Percentiles rank a stretch among this genome's conserved stretches.
Conservation (phyloP, 2,329 filamentous ascomycete genomes). For the Clathrospora elynae region DNA sequence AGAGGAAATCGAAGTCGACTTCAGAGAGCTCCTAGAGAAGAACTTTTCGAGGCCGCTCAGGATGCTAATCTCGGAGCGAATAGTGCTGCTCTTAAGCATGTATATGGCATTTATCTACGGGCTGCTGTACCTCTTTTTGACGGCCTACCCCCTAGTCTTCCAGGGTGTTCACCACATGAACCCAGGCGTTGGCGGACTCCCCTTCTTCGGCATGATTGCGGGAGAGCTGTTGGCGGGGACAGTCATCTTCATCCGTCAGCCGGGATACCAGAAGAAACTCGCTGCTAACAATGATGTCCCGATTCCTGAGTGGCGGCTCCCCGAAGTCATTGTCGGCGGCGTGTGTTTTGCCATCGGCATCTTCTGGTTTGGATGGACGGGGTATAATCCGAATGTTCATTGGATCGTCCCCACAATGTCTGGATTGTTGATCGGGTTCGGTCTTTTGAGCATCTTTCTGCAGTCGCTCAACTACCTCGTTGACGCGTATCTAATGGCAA, state of each 20-base stretch:
- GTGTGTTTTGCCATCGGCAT: constrained; percentile 49
- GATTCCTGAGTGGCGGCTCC: constrained; percentile 63
- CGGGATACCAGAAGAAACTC: constrained; percentile 64
- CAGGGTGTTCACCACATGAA: constrained; percentile 71
- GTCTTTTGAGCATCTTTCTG: constrained; percentile 63
- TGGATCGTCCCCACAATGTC: constrained; percentile 51
- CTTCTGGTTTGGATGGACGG: constrained; percentile 51
- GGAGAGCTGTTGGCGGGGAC: constrained; percentile 72
- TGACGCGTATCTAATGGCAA: constrained; percentile 61
- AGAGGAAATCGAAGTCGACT: constrained; percentile 59
- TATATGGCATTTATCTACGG: constrained; percentile 58
- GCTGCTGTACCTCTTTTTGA: constrained; percentile 83
- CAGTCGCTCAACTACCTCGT: constrained; percentile 66
- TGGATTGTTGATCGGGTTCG: constrained; percentile 62
- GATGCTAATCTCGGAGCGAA: constrained; percentile 57
- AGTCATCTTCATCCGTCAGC: constrained; percentile 67
- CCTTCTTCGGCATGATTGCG: constrained; percentile 83
- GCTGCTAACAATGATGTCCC: constrained; percentile 57
- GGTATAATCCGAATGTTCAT: constrained; percentile 52
- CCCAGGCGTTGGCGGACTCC: constrained; percentile 72
- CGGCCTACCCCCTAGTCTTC: constrained; percentile 83
- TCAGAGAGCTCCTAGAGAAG: constrained; percentile 57
- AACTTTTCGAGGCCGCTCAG: constrained; percentile 58
- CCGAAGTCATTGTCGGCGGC: constrained; percentile 60
- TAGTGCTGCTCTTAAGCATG: constrained; percentile 49